phyloP scores from a whole-genome alignment of 2,329 filamentous ascomycete species.

The Sporothrix mexicana region DNA sequence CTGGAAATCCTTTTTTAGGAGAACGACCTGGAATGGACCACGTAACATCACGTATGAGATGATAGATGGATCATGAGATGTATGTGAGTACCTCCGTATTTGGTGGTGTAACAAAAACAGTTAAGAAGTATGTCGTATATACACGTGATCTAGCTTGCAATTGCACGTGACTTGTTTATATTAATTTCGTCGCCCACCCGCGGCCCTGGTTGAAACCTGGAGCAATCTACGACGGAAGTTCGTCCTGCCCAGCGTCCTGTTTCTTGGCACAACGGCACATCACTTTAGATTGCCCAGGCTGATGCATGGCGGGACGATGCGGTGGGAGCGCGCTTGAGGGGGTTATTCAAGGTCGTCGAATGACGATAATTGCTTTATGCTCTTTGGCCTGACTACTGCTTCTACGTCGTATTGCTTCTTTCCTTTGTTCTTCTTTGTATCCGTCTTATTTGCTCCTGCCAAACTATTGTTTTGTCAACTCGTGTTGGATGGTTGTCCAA shows the following conservation, averaged over 20 bases:
- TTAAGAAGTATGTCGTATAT: no score
- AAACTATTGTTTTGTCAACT: neutral
- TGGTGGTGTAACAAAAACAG: no score
- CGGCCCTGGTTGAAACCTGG: conserved; percentile 1
- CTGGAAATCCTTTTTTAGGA: no score
- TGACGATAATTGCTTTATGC: conserved; percentile 18
- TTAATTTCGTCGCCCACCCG: neutral
- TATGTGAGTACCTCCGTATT: no score
- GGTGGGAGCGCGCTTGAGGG: conserved; percentile 1
- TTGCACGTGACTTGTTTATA: neutral
- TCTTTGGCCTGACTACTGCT: neutral
- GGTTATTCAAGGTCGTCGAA: neutral
- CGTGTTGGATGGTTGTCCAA: neutral
- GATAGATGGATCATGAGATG: no score
- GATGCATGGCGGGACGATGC: conserved; percentile 21
- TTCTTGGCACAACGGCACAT: conserved; percentile 22
- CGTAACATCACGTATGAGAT: no score
- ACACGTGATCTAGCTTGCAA: no score
- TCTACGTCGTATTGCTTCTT: no score
- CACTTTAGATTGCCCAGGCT: conserved; percentile 1
- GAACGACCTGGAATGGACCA: no score
- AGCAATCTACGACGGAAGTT: neutral
- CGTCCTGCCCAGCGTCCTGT: conserved; percentile 13
- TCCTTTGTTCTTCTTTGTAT: neutral
- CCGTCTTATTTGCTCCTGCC: no score